Base-by-base conservation (phyloP, 495 filamentous ascomycete genomes). In the Diplogelasinospora grovesii region DNA sequence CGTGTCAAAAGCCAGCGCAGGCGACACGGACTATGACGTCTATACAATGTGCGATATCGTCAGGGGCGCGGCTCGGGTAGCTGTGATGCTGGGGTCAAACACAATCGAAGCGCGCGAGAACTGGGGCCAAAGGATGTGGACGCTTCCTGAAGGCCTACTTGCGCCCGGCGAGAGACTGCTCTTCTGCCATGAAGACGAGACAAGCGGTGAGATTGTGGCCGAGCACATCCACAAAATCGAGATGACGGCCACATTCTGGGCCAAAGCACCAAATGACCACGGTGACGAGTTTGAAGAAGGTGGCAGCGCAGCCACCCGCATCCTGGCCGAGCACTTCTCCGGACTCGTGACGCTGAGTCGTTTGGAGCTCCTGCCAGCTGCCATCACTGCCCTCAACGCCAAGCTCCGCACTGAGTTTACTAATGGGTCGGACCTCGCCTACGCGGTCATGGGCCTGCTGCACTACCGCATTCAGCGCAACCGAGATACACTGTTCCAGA, bases 51-150 rank as follows among this genome's bases (percentile, higher is more conserved):
- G 18, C 15, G 39, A 41, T 22, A 19, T 41, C 18, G 16, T 41
- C 18, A 26, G 39, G 10, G 39, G 39, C 2, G 39, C 39, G 4
- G n/a, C 13, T n/a, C 10, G 11, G 6, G 24, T 41, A 20, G 20
- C 20, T 20, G 33, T 41, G 13, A 21, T 19, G 3, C 18, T 41
- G 3, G 39, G 39, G 9, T 10, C n/a, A n/a, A n/a, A n/a, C 10
- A 47, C 40, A 18, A 31, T 36, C 2, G 26, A 27, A 8, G 22
- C 29, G 26, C 44, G 44, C 8, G 24, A 11, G 9, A 19, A 59
- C 11, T 73, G 67, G 68, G 68, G 66, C 9, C 36, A 47, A 8
- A 52, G 68, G 10, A 41, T 71, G 24, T 74, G 70, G 70, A 71
- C 66, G 3, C 56, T 73, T 11, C 66, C 68, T 10, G 70, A 74